Percentiles rank a stretch among this genome's conserved stretches.
These are phyloP conservation scores for Mortierella alpina DNA, from an alignment of 192 early-diverging fungal species.

Conservation along the genomic window DNA sequence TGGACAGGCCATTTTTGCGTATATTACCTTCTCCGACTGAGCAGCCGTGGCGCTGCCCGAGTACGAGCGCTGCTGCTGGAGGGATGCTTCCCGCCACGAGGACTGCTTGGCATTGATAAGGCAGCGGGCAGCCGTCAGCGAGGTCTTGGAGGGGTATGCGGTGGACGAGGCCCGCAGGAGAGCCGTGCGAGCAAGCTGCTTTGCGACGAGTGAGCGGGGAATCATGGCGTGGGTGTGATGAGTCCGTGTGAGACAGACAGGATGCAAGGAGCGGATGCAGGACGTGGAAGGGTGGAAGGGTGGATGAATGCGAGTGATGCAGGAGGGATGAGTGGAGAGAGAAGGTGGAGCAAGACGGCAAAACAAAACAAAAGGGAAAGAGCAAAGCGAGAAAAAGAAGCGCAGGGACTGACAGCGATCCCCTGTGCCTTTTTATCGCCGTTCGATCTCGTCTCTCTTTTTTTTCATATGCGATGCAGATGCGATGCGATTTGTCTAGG, in stretches of 20 bases:
- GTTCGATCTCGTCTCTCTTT: neutral
- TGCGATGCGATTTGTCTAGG: neutral
- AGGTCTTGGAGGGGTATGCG: slow-evolving; percentile 17
- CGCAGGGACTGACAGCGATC: neutral
- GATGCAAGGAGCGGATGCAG: neutral
- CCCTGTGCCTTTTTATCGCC: slow-evolving; percentile 2
- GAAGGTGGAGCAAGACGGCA: neutral
- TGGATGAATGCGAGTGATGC: neutral
- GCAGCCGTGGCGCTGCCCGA: slow-evolving; percentile 41
- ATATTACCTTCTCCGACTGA: slow-evolving; percentile 45
- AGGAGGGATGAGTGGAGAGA: neutral
- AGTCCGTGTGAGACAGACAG: neutral
- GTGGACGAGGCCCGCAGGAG: slow-evolving; percentile 18
- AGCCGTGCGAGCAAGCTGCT: slow-evolving; percentile 26
- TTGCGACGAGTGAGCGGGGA: slow-evolving; percentile 20
- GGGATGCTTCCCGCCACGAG: slow-evolving; percentile 25
- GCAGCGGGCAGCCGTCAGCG: slow-evolving; percentile 32
- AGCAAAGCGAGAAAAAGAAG: slow-evolving; percentile 3
- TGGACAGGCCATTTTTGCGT: neutral
- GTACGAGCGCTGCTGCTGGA: slow-evolving; percentile 14
- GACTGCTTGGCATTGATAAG: slow-evolving; percentile 32
- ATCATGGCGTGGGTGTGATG: slow-evolving; percentile 12
- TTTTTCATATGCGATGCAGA: slow-evolving; percentile 1
- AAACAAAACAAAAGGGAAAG: neutral
- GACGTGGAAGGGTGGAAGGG: neutral